These are phyloP conservation scores for Coemansia sp. DNA, from an alignment of 192 early-diverging fungal genomes.

Conservation along the genomic window DNA sequence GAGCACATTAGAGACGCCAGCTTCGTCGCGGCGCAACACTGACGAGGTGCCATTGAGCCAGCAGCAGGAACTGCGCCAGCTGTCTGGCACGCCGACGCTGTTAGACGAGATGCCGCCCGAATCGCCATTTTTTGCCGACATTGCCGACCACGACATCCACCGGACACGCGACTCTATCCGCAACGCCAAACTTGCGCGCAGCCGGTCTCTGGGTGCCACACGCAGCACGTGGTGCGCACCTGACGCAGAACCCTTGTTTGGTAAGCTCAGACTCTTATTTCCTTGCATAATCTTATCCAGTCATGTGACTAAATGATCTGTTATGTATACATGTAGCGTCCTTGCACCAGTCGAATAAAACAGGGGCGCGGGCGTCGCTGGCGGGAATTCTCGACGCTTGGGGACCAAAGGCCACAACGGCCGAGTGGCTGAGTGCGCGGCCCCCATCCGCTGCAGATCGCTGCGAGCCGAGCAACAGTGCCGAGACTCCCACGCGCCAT, in stretches of 20 bases:
- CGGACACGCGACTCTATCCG: constrained; percentile 12
- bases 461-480: not conserved
- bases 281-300: not conserved
- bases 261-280: constrained; percentile 14
- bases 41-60: constrained; percentile 27
- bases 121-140: constrained; percentile 28
- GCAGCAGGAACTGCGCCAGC: constrained; percentile 18
- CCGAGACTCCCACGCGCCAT: not conserved
- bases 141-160: constrained; percentile 12
- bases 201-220: constrained; percentile 5
- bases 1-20: constrained; percentile 30
- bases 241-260: constrained; percentile 9
- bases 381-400: constrained; percentile 16
- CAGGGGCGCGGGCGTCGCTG: constrained; percentile 15
- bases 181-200: constrained; percentile 13
- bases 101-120: constrained; percentile 38
- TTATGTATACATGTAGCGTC: constrained; percentile 5
- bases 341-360: constrained; percentile 12
- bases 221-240: constrained; percentile 18
- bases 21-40: constrained; percentile 38
- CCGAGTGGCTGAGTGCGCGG: constrained; percentile 8
- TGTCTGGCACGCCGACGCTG: constrained; percentile 1
- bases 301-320: not conserved
- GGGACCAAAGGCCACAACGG: not conserved
- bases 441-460: constrained; percentile 1